A percentile compares a stretch with the other conserved stretches of the same genome.
phyloP scores from a whole-genome alignment of 495 filamentous ascomycete genomes.

The Penicillium goetzii region DNA sequence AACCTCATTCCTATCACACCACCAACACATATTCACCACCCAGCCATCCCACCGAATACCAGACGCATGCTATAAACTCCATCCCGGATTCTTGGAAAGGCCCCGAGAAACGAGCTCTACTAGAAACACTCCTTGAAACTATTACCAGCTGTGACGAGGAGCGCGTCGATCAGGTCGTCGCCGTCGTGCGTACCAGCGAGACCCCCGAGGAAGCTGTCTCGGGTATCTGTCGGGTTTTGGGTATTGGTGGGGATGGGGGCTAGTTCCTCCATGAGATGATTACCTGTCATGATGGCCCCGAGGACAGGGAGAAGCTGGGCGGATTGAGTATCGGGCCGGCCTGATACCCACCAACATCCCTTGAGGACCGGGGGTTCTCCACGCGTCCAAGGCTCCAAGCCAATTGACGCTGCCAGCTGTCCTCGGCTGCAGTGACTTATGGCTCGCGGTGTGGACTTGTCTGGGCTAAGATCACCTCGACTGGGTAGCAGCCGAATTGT shows the following conservation, averaged over 20 bases:
- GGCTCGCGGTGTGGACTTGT: no score
- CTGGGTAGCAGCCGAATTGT: background rate
- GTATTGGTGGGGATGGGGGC: slow-evolving; percentile 19
- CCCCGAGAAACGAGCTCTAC: slow-evolving; percentile 31
- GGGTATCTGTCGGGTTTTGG: slow-evolving; percentile 36
- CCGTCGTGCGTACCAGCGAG: slow-evolving; percentile 35
- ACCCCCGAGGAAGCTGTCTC: slow-evolving; percentile 42
- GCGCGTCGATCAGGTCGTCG: slow-evolving; percentile 33
- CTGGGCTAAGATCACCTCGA: background rate
- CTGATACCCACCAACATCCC: background rate
- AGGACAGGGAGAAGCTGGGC: background rate
- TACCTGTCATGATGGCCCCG: background rate
- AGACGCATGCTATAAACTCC: slow-evolving; percentile 5
- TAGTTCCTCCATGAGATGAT: background rate
- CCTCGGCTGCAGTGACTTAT: no score
- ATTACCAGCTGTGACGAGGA: slow-evolving; percentile 39
- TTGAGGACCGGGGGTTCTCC: background rate
- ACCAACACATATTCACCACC: background rate
- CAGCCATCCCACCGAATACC: slow-evolving; percentile 1
- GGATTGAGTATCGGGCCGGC: background rate
- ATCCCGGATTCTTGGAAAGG: slow-evolving; percentile 31
- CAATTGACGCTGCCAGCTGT: background rate
- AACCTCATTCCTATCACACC: background rate
- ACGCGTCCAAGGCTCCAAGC: background rate
- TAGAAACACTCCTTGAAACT: slow-evolving; percentile 37